phyloP scores from a whole-genome alignment of 352 stramenopile genomes.

The Pythium coloratum region DNA sequence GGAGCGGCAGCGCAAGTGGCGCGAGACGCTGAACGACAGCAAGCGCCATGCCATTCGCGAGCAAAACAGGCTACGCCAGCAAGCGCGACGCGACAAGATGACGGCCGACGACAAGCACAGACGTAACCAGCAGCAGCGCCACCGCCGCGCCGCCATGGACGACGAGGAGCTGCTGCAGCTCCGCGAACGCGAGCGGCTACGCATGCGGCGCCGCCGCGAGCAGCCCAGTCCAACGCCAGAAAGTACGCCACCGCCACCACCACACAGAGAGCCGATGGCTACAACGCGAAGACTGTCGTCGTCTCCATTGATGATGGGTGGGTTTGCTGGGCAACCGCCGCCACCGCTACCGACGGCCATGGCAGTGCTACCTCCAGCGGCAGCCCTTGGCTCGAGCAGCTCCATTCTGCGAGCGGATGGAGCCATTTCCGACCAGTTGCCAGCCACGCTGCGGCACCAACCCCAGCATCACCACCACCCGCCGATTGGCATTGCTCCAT shows the following conservation, averaged over 20 bases:
- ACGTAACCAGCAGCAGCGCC: conserved; percentile 50
- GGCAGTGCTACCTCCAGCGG: conserved; percentile 4
- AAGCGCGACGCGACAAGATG: conserved; percentile 46
- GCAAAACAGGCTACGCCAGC: conserved; percentile 64
- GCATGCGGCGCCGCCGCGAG: conserved; percentile 33
- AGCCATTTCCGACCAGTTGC: not conserved
- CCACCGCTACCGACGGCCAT: not conserved
- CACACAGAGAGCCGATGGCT: not conserved
- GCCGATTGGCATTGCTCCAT: conserved; percentile 27
- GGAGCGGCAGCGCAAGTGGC: conserved; percentile 35
- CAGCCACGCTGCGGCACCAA: conserved; percentile 2
- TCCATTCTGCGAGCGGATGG: not conserved
- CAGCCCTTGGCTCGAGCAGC: conserved; percentile 5
- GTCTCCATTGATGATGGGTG: conserved; percentile 2
- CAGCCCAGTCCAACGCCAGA: conserved; percentile 6
- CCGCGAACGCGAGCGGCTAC: conserved; percentile 48
- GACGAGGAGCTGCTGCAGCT: conserved; percentile 38
- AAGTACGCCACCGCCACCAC: not conserved
- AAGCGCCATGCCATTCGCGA: conserved; percentile 41
- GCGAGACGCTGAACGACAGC: conserved; percentile 47
- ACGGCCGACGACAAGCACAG: conserved; percentile 41
- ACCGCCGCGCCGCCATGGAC: conserved; percentile 45
- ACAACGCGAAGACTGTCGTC: conserved; percentile 7
- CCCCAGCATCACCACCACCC: conserved; percentile 12
- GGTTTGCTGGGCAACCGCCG: not conserved